Percentiles rank a stretch among this genome's conserved stretches.
Evolutionary conservation across 192 early-diverging fungal species (phyloP).

Genomic region (Backusella sp.): DNA sequence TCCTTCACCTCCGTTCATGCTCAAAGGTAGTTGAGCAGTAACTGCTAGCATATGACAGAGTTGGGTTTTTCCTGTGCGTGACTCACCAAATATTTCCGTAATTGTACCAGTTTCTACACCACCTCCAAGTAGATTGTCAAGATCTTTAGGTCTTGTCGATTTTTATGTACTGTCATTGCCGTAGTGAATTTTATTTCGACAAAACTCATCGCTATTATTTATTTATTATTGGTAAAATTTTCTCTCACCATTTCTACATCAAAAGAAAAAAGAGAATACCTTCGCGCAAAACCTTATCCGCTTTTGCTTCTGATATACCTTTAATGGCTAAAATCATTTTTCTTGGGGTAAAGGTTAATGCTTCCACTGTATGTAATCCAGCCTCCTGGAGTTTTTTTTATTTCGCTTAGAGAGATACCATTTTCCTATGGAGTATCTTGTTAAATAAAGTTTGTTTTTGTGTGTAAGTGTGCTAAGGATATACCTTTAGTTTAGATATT

Average conservation of each 20-base stretch:
- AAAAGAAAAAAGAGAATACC: conserved; percentile 40
- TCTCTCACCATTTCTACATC: not conserved
- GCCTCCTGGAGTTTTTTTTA: conserved; percentile 84
- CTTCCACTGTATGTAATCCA: conserved; percentile 87
- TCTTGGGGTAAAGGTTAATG: conserved; percentile 89
- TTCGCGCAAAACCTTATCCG: conserved; percentile 89
- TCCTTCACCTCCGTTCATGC: conserved; percentile 90
- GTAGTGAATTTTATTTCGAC: conserved; percentile 95
- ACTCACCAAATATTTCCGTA: conserved; percentile 97
- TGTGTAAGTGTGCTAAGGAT: not conserved
- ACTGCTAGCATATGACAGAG: conserved; percentile 94
- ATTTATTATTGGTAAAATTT: not conserved
- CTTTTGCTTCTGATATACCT: conserved; percentile 93
- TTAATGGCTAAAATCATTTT: conserved; percentile 86
- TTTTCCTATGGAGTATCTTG: conserved; percentile 44
- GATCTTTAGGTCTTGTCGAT: conserved; percentile 75
- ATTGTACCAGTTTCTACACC: conserved; percentile 97
- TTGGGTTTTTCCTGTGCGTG: conserved; percentile 96
- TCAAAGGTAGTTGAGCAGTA: conserved; percentile 86
- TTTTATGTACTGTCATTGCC: conserved; percentile 84
- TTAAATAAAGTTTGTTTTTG: not conserved
- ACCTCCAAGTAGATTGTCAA: conserved; percentile 89
- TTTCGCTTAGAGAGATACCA: conserved; percentile 65
- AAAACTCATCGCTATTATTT: conserved; percentile 70
- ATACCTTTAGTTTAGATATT: not conserved